These are phyloP conservation scores for Inga oerstediana DNA, from an alignment of 306 rosid genomes.

Conservation along the genomic window DNA sequence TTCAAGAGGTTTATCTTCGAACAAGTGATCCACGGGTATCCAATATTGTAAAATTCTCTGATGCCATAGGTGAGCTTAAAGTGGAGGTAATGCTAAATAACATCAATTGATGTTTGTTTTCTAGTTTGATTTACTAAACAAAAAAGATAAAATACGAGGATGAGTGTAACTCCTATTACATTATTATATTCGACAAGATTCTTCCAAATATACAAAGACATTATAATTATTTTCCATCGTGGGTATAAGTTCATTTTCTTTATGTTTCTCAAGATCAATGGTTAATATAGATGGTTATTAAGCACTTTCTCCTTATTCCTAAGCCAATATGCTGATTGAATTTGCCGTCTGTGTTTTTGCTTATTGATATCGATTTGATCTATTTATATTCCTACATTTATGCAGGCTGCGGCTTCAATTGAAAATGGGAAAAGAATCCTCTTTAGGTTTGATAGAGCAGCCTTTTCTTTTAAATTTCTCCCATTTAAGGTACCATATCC, in stretches of 20 bases:
- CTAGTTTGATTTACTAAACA: neutral
- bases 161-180: neutral
- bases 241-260: neutral
- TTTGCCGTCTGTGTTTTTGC: slow-evolving; percentile 18
- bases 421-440: slow-evolving; percentile 87
- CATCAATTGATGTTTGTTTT: slow-evolving; percentile 16
- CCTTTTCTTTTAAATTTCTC: slow-evolving; percentile 76
- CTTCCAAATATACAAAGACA: neutral
- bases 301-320: neutral
- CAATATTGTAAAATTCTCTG: slow-evolving; percentile 87
- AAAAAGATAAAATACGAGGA: neutral
- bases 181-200: neutral
- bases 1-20: slow-evolving; percentile 87
- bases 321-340: slow-evolving; percentile 3
- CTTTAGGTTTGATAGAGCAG: slow-evolving; percentile 90
- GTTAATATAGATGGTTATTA: neutral
- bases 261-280: slow-evolving; percentile 10
- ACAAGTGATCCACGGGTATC: slow-evolving; percentile 84
- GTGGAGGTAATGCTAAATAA: slow-evolving; percentile 71
- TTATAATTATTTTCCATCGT: neutral
- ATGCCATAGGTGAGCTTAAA: slow-evolving; percentile 94
- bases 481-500: slow-evolving; percentile 99
- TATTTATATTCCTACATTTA: slow-evolving; percentile 18
- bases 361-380: slow-evolving; percentile 1
- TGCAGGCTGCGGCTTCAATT: slow-evolving; percentile 83